Evolutionary conservation across 2,329 filamentous ascomycete genomes (phyloP).

Genomic region (Trichoderma sp.): DNA sequence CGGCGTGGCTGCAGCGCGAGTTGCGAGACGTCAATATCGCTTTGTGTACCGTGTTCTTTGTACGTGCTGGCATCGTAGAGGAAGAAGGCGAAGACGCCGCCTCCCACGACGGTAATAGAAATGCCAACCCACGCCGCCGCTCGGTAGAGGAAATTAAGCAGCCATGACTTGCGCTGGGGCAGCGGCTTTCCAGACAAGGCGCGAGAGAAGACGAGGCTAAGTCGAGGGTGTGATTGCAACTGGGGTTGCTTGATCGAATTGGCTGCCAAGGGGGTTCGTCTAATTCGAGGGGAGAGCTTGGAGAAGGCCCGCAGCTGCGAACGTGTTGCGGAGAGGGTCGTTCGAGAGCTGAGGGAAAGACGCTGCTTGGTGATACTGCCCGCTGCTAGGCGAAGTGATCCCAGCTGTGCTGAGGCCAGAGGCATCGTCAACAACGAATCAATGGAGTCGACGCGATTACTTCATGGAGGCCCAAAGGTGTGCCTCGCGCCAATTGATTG

Average conservation of each 20-base stretch:
- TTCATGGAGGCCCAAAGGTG: constrained; percentile 1
- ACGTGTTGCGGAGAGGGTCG: constrained; percentile 19
- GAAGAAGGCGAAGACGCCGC: constrained; percentile 80
- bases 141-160: constrained; percentile 65
- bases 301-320: constrained; percentile 27
- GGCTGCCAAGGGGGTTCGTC: constrained; percentile 10
- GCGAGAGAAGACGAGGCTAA: constrained; percentile 34
- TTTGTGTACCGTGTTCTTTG: constrained; percentile 63
- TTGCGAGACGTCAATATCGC: constrained; percentile 81
- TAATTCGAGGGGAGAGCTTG: constrained; percentile 25
- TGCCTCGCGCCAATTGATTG: constrained; percentile 12
- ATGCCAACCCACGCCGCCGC: constrained; percentile 65
- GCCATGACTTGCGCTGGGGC: constrained; percentile 48
- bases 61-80: constrained; percentile 93
- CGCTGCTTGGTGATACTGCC: constrained; percentile 10
- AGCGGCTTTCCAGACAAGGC: constrained; percentile 55
- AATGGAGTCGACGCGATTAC: constrained; percentile 1
- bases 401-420: constrained; percentile 7
- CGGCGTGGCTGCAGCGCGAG: constrained; percentile 76
- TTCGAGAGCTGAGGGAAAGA: constrained; percentile 25
- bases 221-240: not conserved
- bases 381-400: constrained; percentile 17
- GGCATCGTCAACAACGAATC: constrained; percentile 10
- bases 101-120: constrained; percentile 69
- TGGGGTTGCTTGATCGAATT: not conserved